Evolutionary conservation across 495 filamentous ascomycete genomes (phyloP).

Genomic region (Trichoderma parareesei): DNA sequence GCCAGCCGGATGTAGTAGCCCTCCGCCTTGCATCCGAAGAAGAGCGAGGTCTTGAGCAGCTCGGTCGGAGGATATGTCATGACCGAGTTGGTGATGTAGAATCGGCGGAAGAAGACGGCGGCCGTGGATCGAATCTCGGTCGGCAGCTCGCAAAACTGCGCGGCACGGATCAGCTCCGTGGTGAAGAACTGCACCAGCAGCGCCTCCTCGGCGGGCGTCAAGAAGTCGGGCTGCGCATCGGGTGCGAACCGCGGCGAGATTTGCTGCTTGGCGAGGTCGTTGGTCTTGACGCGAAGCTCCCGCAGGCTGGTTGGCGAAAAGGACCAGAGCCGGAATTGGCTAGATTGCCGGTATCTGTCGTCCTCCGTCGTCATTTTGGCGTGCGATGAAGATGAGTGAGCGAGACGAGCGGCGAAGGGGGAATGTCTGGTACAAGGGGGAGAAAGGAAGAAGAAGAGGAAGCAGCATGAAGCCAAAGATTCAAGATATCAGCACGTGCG

Average conservation of each 20-base stretch:
- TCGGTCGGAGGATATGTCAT: constrained; percentile 90
- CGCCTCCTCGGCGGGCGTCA: constrained; percentile 72
- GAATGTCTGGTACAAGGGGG: background rate
- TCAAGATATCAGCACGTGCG: background rate
- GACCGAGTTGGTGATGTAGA: constrained; percentile 87
- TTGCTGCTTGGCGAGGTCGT: constrained; percentile 60
- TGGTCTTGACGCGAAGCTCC: constrained; percentile 64
- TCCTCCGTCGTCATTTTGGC: constrained; percentile 59
- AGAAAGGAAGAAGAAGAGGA: background rate
- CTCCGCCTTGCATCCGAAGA: constrained; percentile 88
- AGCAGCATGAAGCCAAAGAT: background rate
- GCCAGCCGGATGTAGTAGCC: constrained; percentile 65
- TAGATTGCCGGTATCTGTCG: constrained; percentile 80
- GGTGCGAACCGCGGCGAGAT: constrained; percentile 43
- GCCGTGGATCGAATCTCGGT: constrained; percentile 83
- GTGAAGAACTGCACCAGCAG: constrained; percentile 75
- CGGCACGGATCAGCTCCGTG: constrained; percentile 62
- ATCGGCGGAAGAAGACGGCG: constrained; percentile 83
- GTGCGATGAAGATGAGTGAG: background rate
- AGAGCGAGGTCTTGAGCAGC: constrained; percentile 79
- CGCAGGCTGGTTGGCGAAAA: constrained; percentile 67
- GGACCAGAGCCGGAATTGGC: constrained; percentile 90
- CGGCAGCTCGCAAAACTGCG: constrained; percentile 67
- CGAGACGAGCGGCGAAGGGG: background rate
- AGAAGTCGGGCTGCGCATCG: constrained; percentile 53